Evolutionary conservation across 1,284 basidiomycete species (phyloP).

Genomic region (Crucibulum cyathiforme): DNA sequence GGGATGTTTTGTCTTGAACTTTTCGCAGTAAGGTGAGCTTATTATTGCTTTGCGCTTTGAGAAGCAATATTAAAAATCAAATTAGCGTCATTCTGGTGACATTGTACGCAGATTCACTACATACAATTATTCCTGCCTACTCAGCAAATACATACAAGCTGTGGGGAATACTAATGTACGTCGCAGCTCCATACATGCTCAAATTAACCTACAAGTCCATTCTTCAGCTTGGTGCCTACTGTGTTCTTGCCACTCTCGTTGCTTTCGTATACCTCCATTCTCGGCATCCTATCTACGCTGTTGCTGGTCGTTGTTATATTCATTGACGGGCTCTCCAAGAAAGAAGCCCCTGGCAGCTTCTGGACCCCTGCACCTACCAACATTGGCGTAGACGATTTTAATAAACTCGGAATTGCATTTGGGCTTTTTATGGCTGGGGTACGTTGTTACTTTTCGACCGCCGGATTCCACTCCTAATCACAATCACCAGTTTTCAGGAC

Average conservation of each 20-base stretch:
- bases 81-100: constrained; percentile 83
- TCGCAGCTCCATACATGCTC: constrained; percentile 5
- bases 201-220: constrained; percentile 1
- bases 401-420: constrained; percentile 77
- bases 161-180: constrained; percentile 75
- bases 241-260: constrained; percentile 84
- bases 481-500: constrained; percentile 92
- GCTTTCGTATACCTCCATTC: constrained; percentile 84
- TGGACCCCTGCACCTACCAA: constrained; percentile 78
- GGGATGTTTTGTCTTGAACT: constrained; percentile 85
- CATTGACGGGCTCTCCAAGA: constrained; percentile 84
- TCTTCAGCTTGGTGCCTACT: constrained; percentile 75
- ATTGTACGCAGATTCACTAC: constrained; percentile 85
- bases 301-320: constrained; percentile 83
- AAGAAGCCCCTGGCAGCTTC: constrained; percentile 82
- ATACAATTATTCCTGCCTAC: constrained; percentile 71
- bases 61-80: constrained; percentile 4
- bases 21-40: constrained; percentile 74
- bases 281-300: constrained; percentile 83
- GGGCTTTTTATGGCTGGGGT: constrained; percentile 97
- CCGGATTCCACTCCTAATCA: constrained; percentile 2
- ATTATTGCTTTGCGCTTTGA: constrained; percentile 10
- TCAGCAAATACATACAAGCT: constrained; percentile 79
- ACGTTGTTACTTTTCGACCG: constrained; percentile 30
- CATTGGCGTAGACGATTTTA: constrained; percentile 59